Conservation (phyloP, 2,329 filamentous ascomycete species). For the Cladorrhinum sp. region DNA sequence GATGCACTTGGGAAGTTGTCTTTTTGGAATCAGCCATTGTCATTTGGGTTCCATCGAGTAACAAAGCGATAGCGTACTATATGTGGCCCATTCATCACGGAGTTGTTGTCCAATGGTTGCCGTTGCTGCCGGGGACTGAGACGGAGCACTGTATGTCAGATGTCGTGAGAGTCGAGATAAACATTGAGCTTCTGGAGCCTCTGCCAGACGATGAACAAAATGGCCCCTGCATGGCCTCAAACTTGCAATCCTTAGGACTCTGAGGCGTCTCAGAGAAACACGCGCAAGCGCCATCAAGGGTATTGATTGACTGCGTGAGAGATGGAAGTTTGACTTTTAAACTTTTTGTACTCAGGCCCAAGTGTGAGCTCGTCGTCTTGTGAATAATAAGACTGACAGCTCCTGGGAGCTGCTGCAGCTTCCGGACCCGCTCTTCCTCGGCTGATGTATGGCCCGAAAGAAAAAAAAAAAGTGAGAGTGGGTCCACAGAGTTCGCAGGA, state of each 20-base stretch:
- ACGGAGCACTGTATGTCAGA: slow-evolving; percentile 9
- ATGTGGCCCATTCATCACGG: slow-evolving; percentile 37
- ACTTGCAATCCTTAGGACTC: slow-evolving; percentile 8
- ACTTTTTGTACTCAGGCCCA: slow-evolving; percentile 6
- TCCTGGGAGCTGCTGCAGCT: not conserved
- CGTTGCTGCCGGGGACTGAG: not conserved
- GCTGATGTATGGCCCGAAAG: slow-evolving; percentile 17
- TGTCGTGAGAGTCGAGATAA: slow-evolving; percentile 9
- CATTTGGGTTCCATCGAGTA: not conserved
- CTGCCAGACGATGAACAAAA: slow-evolving; percentile 1
- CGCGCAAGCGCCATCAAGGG: slow-evolving; percentile 21
- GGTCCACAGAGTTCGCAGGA: slow-evolving; percentile 10
- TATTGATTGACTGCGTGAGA: not conserved
- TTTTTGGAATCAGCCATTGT: slow-evolving; percentile 18
- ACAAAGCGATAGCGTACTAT: slow-evolving; percentile 39
- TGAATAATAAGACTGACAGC: not conserved
- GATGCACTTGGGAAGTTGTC: slow-evolving; percentile 34
- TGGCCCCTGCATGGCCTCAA: not conserved
- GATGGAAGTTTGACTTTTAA: not conserved
- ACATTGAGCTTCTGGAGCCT: not conserved
- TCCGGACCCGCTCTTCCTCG: slow-evolving; percentile 13
- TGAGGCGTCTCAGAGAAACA: slow-evolving; percentile 20
- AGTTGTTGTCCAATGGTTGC: slow-evolving; percentile 14
- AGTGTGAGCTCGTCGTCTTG: not conserved
- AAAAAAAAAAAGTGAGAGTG: slow-evolving; percentile 10